Evolutionary conservation across 2,329 filamentous ascomycete species (phyloP).

Genomic region (Penicillium sp.): DNA sequence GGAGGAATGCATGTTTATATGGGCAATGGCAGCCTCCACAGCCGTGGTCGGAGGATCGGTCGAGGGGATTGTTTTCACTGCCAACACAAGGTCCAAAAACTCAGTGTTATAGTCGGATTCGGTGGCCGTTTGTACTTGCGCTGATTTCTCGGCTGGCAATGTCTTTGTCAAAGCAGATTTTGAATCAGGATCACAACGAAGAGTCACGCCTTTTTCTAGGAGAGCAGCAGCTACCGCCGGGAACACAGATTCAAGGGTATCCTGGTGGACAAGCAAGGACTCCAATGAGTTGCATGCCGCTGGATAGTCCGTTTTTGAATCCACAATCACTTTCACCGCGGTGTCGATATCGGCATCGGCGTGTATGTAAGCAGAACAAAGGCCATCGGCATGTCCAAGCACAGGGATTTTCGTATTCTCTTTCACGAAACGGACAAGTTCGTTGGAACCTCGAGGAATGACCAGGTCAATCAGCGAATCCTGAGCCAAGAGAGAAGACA

Average conservation of each 20-base stretch:
- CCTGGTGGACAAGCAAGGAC: slow-evolving; percentile 79
- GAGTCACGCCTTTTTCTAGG: slow-evolving; percentile 70
- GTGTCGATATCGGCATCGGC: slow-evolving; percentile 70
- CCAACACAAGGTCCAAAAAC: slow-evolving; percentile 80
- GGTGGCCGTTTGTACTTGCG: slow-evolving; percentile 62
- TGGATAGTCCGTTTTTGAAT: slow-evolving; percentile 92
- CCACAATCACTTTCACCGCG: slow-evolving; percentile 74
- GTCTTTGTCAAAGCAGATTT: slow-evolving; percentile 61
- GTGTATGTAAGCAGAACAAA: slow-evolving; percentile 85
- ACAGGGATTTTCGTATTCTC: slow-evolving; percentile 90
- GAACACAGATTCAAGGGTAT: slow-evolving; percentile 65
- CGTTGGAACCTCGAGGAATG: slow-evolving; percentile 87
- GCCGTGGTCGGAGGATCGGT: slow-evolving; percentile 30
- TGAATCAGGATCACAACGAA: slow-evolving; percentile 73
- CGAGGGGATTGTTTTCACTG: slow-evolving; percentile 71
- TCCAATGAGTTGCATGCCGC: slow-evolving; percentile 96
- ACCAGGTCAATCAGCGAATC: slow-evolving; percentile 91
- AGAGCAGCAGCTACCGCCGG: slow-evolving; percentile 73
- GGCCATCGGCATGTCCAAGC: slow-evolving; percentile 89
- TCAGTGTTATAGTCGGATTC: slow-evolving; percentile 81
- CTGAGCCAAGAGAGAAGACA: slow-evolving; percentile 80
- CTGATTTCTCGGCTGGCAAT: slow-evolving; percentile 45
- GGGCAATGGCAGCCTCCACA: slow-evolving; percentile 70
- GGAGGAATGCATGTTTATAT: slow-evolving; percentile 90
- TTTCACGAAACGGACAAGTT: slow-evolving; percentile 88